These are phyloP conservation scores for Pseudogymnoascus sp. DNA, from an alignment of 2,329 filamentous ascomycete genomes.

Conservation along the genomic window DNA sequence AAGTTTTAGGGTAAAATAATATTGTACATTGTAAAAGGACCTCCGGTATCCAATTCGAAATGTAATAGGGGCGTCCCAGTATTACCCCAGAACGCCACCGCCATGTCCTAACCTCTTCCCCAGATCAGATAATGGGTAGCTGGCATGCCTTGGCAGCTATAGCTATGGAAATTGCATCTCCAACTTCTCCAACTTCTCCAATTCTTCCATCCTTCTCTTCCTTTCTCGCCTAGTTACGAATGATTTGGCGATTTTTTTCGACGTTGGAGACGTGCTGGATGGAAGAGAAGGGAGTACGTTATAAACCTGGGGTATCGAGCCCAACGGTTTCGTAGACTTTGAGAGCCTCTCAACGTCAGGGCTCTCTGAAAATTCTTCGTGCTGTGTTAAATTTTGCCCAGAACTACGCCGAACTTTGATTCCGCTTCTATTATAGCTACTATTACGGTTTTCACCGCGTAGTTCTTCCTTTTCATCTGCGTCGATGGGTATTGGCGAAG, in stretches of 20 bases:
- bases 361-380: neutral
- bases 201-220: neutral
- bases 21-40: neutral
- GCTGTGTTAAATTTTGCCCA: neutral
- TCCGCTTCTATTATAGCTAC: neutral
- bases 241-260: neutral
- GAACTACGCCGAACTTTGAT: neutral
- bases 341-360: neutral
- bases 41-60: neutral
- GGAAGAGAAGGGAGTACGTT: neutral
- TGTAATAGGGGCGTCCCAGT: neutral
- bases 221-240: constrained; percentile 1
- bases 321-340: neutral
- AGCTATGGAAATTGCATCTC: neutral
- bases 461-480: neutral
- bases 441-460: neutral
- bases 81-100: neutral
- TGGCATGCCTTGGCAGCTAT: neutral
- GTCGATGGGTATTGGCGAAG: neutral
- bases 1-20: neutral
- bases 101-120: neutral
- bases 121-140: neutral
- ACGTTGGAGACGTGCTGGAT: neutral
- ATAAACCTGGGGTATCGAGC: neutral
- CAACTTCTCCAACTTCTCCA: neutral